phyloP scores from a whole-genome alignment of 1,284 basidiomycete species.

The Pseudozyma sp. region DNA sequence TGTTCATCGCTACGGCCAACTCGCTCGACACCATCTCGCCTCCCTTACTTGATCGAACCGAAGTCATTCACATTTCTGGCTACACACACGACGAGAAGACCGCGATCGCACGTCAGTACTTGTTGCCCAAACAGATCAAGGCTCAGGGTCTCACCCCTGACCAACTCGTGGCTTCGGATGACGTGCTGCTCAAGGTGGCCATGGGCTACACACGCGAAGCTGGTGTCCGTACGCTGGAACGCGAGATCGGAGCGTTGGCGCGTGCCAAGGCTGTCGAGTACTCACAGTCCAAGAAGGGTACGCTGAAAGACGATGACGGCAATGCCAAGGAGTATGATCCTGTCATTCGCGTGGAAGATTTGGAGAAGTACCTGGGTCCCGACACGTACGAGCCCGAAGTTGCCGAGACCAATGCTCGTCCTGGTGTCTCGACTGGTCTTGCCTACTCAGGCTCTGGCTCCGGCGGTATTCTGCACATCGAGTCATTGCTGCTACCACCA shows the following conservation, averaged over 20 bases:
- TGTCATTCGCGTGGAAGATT: conserved; percentile 77
- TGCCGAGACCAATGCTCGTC: conserved; percentile 78
- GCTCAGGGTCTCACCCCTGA: conserved; percentile 76
- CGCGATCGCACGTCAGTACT: conserved; percentile 72
- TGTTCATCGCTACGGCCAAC: conserved; percentile 71
- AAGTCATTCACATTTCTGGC: conserved; percentile 70
- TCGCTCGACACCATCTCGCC: conserved; percentile 70
- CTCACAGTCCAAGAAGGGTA: conserved; percentile 77
- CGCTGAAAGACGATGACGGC: conserved; percentile 52
- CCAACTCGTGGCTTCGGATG: conserved; percentile 76
- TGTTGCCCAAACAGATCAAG: conserved; percentile 83
- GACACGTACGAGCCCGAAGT: conserved; percentile 85
- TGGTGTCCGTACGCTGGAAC: conserved; percentile 89
- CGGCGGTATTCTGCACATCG: conserved; percentile 85
- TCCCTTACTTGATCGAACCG: conserved; percentile 70
- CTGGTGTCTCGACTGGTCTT: conserved; percentile 82
- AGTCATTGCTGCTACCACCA: conserved; percentile 78
- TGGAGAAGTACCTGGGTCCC: conserved; percentile 87
- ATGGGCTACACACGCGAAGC: conserved; percentile 87
- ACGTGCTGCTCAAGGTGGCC: conserved; percentile 78
- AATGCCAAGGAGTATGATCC: conserved; percentile 73
- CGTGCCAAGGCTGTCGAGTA: conserved; percentile 78
- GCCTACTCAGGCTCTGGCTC: conserved; percentile 90
- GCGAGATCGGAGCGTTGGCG: conserved; percentile 85
- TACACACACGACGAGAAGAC: conserved; percentile 71